Base-by-base conservation (phyloP, 345 rosid species). In the Arabidopsis suecica region DNA sequence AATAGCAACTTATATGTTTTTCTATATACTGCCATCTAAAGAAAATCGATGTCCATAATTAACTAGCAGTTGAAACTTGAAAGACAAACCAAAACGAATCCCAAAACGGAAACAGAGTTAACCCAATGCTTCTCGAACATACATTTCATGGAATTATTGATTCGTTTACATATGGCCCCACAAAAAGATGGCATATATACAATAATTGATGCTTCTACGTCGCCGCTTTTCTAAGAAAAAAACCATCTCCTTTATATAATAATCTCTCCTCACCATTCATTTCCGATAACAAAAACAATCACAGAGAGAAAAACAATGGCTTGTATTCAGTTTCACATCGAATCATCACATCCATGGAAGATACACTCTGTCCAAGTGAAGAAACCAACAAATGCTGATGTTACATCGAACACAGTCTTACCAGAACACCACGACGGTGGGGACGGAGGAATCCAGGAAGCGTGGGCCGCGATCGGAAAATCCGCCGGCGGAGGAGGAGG, bases 301-400 rank as follows among this genome's bases (percentile, higher is more conserved):
- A 48, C 1, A 32, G 28, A 55, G 30, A 22, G 5, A 25, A 13
- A 64, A 20, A 77, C 1, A 69, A 77, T 77, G 80, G 47, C 45
- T 70, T 65, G 66, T 57, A 3, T 41, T 63, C n/a, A n/a, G n/a
- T n/a, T n/a, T n/a, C 76, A 40, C 61, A 37, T 37, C 9, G 67
- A 71, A 23, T 61, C 80, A 45, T 25, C 78, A 6, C 78, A 71
- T 63, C 80, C 83, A 23, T 68, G 78, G 82, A 72, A 79, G 81
- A 73, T 79, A 65, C 66, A 56, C 61, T 65, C 78, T 36, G 20
- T 36, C 13, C 68, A 67, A 64, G 48, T 41, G 3, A 11, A 20
- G 4, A n/a, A 53, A 36, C 54, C 50, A 69, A 37, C 50, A 69
- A 47, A 70, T 30, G 57, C 32, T 1, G 70, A 34, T 1, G 72